These are phyloP conservation scores for Emergomyces orientalis DNA, from an alignment of 2,329 filamentous ascomycete genomes.

Conservation along the genomic window DNA sequence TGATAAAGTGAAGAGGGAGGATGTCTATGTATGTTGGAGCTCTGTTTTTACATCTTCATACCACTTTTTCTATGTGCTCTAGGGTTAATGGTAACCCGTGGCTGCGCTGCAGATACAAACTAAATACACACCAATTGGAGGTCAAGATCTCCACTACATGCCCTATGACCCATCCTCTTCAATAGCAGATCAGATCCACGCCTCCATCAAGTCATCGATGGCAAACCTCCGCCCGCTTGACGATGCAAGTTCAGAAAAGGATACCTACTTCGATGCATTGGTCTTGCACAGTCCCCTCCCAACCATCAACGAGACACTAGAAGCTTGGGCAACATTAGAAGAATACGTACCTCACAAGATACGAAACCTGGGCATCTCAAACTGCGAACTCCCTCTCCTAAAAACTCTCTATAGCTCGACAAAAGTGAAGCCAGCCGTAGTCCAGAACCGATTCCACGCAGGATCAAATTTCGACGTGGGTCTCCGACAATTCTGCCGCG, in stretches of 20 bases:
- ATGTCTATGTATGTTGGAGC: slow-evolving; percentile 50
- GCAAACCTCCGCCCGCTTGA: slow-evolving; percentile 43
- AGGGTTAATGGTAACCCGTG: not conserved
- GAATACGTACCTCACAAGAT: slow-evolving; percentile 56
- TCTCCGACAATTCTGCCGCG: slow-evolving; percentile 49
- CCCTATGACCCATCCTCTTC: slow-evolving; percentile 54
- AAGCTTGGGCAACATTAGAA: slow-evolving; percentile 59
- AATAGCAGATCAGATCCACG: slow-evolving; percentile 55
- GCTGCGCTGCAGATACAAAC: slow-evolving; percentile 55
- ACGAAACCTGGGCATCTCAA: slow-evolving; percentile 64
- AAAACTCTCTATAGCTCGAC: slow-evolving; percentile 42
- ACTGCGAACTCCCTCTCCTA: slow-evolving; percentile 53
- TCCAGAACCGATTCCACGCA: slow-evolving; percentile 67
- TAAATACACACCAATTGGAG: slow-evolving; percentile 62
- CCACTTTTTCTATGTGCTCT: not conserved
- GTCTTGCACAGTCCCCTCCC: slow-evolving; percentile 51
- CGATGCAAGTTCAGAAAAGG: slow-evolving; percentile 24
- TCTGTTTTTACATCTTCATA: slow-evolving; percentile 2
- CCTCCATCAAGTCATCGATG: slow-evolving; percentile 60
- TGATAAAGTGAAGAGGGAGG: slow-evolving; percentile 48
- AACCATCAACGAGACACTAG: slow-evolving; percentile 45
- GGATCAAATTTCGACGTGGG: slow-evolving; percentile 50
- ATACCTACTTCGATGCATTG: slow-evolving; percentile 48
- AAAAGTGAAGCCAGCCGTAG: slow-evolving; percentile 49
- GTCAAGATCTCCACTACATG: slow-evolving; percentile 52